Base-by-base conservation (phyloP, 441 rosid genomes). In the Syzygium syzygioides region DNA sequence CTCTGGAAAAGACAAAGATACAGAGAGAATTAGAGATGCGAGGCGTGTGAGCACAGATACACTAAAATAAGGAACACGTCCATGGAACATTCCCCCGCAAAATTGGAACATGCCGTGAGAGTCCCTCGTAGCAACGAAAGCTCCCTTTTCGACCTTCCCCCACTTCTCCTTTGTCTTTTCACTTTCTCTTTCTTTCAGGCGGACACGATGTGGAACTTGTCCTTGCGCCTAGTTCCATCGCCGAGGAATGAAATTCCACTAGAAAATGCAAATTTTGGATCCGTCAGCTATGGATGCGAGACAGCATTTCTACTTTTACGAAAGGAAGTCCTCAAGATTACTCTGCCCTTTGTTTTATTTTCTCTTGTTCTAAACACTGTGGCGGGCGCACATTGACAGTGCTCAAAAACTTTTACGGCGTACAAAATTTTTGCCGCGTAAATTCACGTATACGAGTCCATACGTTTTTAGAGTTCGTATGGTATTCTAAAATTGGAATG, bases 1-100 rank as follows among this genome's bases (percentile, higher is more conserved):
- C 48, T 45, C 1, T 1, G 9, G 1, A 7, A 45, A 45, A 45
- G 9, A 7, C 2, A 45, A 1, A 45, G 2, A 7, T 45, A 45
- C 2, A 45, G 0, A 45, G 2, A 7, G 1, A 45, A 45, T 45
- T 45, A 1, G 1, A 0, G 10, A 7, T 7, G 48, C 48, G 2
- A 45, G 9, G 1, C 9, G 48, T 45, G 9, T 9, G 0, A 45
- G 48, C 8, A 45, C 48, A 9, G 48, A 1, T 9, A 45, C 48
- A 45, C 7, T 45, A 45, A 45, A 45, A 45, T 45, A 45, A 45
- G 9, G 9, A 45, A 45, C 48, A 9, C 2, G 1, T 41, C 1
- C 45, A 8, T 41, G 9, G 9, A 7, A 9, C 9, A 41, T 41
- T 1, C 0, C 0, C 45, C 45, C 9, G 45, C 45, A 7, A 41